These are phyloP conservation scores for Neonectria sp. DNA, from an alignment of 2,329 filamentous ascomycete species.

Conservation along the genomic window DNA sequence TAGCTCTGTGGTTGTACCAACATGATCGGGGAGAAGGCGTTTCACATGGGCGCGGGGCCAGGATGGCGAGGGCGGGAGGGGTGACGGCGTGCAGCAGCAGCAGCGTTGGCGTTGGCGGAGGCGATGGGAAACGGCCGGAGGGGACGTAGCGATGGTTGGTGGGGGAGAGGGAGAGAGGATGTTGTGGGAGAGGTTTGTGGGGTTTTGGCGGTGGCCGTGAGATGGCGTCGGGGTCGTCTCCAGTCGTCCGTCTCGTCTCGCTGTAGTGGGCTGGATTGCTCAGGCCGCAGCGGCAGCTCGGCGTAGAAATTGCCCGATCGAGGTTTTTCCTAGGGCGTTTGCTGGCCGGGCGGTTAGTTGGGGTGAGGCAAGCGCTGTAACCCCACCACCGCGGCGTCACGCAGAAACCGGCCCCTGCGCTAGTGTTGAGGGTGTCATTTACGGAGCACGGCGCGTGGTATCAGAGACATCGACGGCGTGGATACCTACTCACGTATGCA, in stretches of 20 bases:
- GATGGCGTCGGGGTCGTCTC: slow-evolving; percentile 30
- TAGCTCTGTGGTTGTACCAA: slow-evolving; percentile 55
- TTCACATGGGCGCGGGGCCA: slow-evolving; percentile 52
- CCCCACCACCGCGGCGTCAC: slow-evolving; percentile 15
- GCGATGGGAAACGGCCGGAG: slow-evolving; percentile 1
- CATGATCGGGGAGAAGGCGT: slow-evolving; percentile 56
- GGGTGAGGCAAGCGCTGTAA: slow-evolving; percentile 9
- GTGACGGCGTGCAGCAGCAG: slow-evolving; percentile 17
- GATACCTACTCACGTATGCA: no score
- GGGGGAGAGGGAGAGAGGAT: neutral
- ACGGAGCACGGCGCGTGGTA: slow-evolving; percentile 7
- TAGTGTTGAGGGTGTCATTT: slow-evolving; percentile 13
- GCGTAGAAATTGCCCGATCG: slow-evolving; percentile 43
- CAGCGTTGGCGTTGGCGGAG: neutral
- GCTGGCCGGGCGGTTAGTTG: slow-evolving; percentile 1
- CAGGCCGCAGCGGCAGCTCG: slow-evolving; percentile 35
- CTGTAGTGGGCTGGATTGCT: slow-evolving; percentile 20
- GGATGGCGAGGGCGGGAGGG: slow-evolving; percentile 26
- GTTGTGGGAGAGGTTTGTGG: slow-evolving; percentile 19
- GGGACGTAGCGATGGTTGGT: slow-evolving; percentile 2
- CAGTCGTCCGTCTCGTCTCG: slow-evolving; percentile 7
- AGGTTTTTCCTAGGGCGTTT: slow-evolving; percentile 27
- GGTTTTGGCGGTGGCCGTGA: slow-evolving; percentile 43
- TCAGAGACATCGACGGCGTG: slow-evolving; percentile 8
- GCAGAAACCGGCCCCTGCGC: slow-evolving; percentile 19